Evolutionary conservation across 2,329 filamentous ascomycete genomes (phyloP).

Genomic region (Westerdykella sp.): DNA sequence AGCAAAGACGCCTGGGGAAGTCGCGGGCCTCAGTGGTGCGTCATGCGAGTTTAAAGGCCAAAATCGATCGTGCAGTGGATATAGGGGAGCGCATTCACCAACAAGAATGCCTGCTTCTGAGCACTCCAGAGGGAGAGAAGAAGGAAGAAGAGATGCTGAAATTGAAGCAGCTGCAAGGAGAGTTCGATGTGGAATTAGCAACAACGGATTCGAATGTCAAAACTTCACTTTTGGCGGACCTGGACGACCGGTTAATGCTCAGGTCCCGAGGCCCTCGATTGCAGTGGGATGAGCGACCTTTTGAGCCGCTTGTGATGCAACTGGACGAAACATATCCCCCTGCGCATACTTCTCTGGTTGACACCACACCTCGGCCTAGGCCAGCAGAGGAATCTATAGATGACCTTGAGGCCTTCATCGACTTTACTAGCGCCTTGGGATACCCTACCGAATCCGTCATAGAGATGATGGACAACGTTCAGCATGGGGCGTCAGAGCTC

Average conservation of each 20-base stretch:
- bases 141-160: conserved; percentile 29
- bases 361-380: conserved; percentile 55
- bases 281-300: conserved; percentile 61
- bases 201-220: conserved; percentile 4
- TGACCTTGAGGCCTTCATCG: conserved; percentile 21
- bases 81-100: conserved; percentile 23
- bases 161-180: conserved; percentile 37
- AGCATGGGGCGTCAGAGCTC: conserved; percentile 23
- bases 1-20: not conserved
- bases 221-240: conserved; percentile 6
- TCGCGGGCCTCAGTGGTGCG: not conserved
- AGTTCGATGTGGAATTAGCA: conserved; percentile 7
- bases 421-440: conserved; percentile 21
- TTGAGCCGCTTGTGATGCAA: conserved; percentile 60
- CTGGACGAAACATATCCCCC: conserved; percentile 62
- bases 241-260: conserved; percentile 27
- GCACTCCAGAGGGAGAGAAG: conserved; percentile 14
- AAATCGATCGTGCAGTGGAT: conserved; percentile 15
- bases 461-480: conserved; percentile 22
- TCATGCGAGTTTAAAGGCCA: not conserved
- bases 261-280: conserved; percentile 18
- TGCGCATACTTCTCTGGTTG: conserved; percentile 53
- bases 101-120: conserved; percentile 22
- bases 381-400: conserved; percentile 8
- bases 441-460: conserved; percentile 5